Base-by-base conservation (phyloP, 306 rosid genomes). In the Quercus alba region DNA sequence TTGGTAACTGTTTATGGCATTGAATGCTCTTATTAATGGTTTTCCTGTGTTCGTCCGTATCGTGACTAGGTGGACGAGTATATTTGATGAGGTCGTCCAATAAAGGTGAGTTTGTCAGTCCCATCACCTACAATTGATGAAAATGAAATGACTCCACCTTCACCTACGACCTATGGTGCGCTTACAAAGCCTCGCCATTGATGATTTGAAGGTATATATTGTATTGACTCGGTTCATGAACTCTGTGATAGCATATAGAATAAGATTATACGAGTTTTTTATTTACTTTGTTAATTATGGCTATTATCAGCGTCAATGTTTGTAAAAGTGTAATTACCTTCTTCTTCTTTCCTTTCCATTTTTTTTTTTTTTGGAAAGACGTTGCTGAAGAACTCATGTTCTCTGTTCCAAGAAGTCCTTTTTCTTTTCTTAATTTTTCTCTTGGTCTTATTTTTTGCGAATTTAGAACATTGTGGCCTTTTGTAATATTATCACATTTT, bases 151-250 rank as follows among this genome's bases (percentile, higher is more conserved):
- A 61, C 77, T 38, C 85, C 82, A 2, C 77, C 83, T 31, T 58
- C 74, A 4, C 87, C 87, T 1, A 75, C 70, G 8, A 73, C 85
- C 19, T 84, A 84, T 57, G 77, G 71, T 31, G 80, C 66, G 18
- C 80, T 81, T 3, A 64, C 73, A 44, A 72, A 13, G 77, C 80
- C 74, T 57, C 74, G 33, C 71, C 85, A 67, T 67, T 67, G 72
- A 67, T 67, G n/a, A 67, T 67, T 23, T 4, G 51, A 33, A 18
- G 72, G 71, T 30, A 30, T 17, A 9, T 17, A 14, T 3, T 2
- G 71, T 66, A 9, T 23, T 31, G 23, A 66, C 10, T 13, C 38
- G 1, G 49, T 66, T 31, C 5, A 49, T 66, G 3, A 66, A 17
- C 11, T 66, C 20, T 30, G 71, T 61, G 30, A 33, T 33, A 30